Evolutionary conservation across 2,329 filamentous ascomycete genomes (phyloP).

Genomic region (Xylariaceae sp.): DNA sequence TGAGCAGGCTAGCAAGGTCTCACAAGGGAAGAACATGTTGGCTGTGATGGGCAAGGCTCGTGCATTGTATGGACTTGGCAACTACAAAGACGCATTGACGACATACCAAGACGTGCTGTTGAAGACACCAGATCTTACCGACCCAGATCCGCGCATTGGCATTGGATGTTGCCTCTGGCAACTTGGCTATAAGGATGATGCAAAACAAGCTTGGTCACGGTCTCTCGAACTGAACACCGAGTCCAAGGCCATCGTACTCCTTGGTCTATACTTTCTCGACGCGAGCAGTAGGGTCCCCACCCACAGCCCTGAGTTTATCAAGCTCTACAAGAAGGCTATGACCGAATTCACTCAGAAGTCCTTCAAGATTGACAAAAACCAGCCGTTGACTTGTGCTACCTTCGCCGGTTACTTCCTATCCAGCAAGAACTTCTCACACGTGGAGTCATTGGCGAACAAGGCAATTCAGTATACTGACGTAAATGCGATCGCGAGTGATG

Average conservation of each 20-base stretch:
- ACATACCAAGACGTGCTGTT: slow-evolving; percentile 82
- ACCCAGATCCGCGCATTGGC: slow-evolving; percentile 92
- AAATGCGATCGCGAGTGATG: slow-evolving; percentile 93
- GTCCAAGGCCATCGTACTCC: slow-evolving; percentile 86
- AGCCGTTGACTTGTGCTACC: slow-evolving; percentile 82
- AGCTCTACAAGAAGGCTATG: slow-evolving; percentile 88
- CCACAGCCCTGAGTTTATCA: slow-evolving; percentile 78
- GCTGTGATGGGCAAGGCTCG: slow-evolving; percentile 86
- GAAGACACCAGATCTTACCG: slow-evolving; percentile 80
- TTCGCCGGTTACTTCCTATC: slow-evolving; percentile 89
- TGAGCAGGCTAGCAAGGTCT: slow-evolving; percentile 85
- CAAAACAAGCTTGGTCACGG: slow-evolving; percentile 85
- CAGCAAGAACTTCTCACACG: slow-evolving; percentile 72
- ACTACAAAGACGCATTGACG: slow-evolving; percentile 77
- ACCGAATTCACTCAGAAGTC: slow-evolving; percentile 90
- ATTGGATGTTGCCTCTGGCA: slow-evolving; percentile 98
- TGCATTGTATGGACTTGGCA: slow-evolving; percentile 79
- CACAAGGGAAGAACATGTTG: slow-evolving; percentile 83
- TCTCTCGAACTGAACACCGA: slow-evolving; percentile 74
- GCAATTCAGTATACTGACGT: slow-evolving; percentile 95
- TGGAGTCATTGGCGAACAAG: slow-evolving; percentile 82
- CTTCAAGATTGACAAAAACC: slow-evolving; percentile 88
- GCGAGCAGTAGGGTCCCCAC: slow-evolving; percentile 77
- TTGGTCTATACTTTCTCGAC: slow-evolving; percentile 87
- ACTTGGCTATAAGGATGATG: slow-evolving; percentile 88